Conservation (phyloP, 169 alveolate species). For the Plasmodium gonderi region DNA sequence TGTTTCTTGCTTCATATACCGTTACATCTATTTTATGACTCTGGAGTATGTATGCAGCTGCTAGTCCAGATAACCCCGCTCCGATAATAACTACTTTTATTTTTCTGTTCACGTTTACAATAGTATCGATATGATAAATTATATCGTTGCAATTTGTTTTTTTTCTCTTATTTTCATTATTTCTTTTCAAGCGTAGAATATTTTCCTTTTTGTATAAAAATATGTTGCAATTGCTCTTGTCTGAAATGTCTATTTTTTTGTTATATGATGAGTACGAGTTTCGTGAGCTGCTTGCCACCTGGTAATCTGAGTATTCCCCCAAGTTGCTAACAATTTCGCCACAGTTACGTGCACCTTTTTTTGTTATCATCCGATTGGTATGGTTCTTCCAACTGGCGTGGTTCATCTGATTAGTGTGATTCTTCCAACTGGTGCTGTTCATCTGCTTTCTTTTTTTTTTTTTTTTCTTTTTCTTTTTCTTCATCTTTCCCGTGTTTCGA, state of each 20-base stretch:
- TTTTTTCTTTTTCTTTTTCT: neutral
- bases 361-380: no score
- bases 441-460: neutral
- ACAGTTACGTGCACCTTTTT: neutral
- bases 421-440: neutral
- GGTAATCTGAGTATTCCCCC: neutral
- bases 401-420: neutral
- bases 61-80: slow-evolving; percentile 54
- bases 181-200: slow-evolving; percentile 3
- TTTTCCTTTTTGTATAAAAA: slow-evolving; percentile 48
- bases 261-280: neutral
- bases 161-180: neutral
- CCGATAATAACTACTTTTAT: slow-evolving; percentile 57
- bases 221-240: slow-evolving; percentile 1
- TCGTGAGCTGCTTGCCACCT: neutral
- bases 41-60: slow-evolving; percentile 65
- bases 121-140: slow-evolving; percentile 47
- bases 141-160: slow-evolving; percentile 31
- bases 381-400: neutral
- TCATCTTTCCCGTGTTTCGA: neutral
- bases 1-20: slow-evolving; percentile 56
- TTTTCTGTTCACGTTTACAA: slow-evolving; percentile 9
- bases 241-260: slow-evolving; percentile 25
- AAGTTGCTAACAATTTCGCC: no score
- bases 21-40: slow-evolving; percentile 50